Evolutionary conservation across 331 rosid species (phyloP).

Genomic region (Arachis monticola): DNA sequence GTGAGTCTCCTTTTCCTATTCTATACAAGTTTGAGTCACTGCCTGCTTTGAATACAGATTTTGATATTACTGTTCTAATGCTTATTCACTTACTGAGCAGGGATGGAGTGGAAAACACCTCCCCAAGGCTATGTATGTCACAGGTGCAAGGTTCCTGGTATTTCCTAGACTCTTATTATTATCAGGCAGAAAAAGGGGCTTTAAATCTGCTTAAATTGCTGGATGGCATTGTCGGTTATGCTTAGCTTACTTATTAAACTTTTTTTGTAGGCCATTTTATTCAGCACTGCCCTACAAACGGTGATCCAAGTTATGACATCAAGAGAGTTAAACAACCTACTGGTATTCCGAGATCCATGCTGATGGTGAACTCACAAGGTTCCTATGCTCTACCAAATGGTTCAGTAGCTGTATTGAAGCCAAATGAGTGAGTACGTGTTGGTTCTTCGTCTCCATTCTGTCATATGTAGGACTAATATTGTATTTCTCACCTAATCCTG

Average conservation of each 20-base stretch:
- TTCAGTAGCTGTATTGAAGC: slow-evolving; percentile 93
- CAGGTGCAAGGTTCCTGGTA: slow-evolving; percentile 97
- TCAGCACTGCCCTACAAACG: slow-evolving; percentile 98
- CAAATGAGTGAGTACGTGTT: slow-evolving; percentile 75
- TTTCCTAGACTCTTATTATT: neutral
- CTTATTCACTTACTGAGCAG: slow-evolving; percentile 50
- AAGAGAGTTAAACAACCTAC: slow-evolving; percentile 96
- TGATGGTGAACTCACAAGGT: slow-evolving; percentile 92
- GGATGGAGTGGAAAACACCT: slow-evolving; percentile 91
- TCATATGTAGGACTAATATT: slow-evolving; percentile 18
- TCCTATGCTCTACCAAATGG: slow-evolving; percentile 97
- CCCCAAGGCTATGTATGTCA: slow-evolving; percentile 97
- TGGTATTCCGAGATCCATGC: slow-evolving; percentile 99
- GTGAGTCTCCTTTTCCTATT: slow-evolving; percentile 50
- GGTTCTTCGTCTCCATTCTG: slow-evolving; percentile 12
- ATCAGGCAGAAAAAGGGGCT: neutral
- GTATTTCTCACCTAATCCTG: slow-evolving; percentile 13
- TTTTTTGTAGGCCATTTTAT: slow-evolving; percentile 82
- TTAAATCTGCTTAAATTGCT: slow-evolving; percentile 21
- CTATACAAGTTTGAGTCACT: slow-evolving; percentile 9
- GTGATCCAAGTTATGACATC: slow-evolving; percentile 90
- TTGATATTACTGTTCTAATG: slow-evolving; percentile 31
- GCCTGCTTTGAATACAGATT: slow-evolving; percentile 29
- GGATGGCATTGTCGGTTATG: slow-evolving; percentile 13
- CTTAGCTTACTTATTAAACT: slow-evolving; percentile 8